A percentile compares a stretch with the other conserved stretches of the same genome.
phyloP scores from a whole-genome alignment of 176 grass and related monocot species.

The Juncus effusus region DNA sequence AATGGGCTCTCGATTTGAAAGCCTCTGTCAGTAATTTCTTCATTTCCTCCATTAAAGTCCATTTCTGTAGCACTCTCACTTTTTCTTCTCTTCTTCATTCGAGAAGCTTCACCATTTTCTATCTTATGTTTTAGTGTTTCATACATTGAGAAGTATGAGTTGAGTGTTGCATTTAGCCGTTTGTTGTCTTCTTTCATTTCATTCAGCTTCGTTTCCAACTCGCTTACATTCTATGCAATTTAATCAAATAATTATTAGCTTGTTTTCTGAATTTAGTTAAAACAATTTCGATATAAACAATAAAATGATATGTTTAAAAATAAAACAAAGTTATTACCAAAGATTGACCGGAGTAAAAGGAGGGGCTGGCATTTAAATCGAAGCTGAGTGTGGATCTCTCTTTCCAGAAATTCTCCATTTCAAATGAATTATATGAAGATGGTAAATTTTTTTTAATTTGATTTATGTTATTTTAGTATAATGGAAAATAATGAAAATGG shows the following conservation, averaged over 20 bases:
- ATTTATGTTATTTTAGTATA: too few species aligned
- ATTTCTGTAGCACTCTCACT: slow-evolving; percentile 2
- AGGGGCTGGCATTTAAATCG: slow-evolving; percentile 54
- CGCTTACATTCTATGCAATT: neutral
- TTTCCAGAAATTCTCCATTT: slow-evolving; percentile 37
- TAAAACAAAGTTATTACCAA: neutral
- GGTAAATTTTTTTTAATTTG: too few species aligned
- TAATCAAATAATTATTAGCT: too few species aligned
- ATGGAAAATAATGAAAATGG: too few species aligned
- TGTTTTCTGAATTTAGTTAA: too few species aligned
- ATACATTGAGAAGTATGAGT: slow-evolving; percentile 23
- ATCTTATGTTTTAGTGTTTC: neutral
- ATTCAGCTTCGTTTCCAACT: slow-evolving; percentile 46
- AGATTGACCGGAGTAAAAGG: neutral
- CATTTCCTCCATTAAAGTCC: neutral
- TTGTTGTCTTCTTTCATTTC: slow-evolving; percentile 71
- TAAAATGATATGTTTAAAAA: neutral
- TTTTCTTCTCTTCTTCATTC: slow-evolving; percentile 41
- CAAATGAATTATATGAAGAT: too few species aligned
- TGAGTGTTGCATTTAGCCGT: slow-evolving; percentile 44
- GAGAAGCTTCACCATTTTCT: neutral
- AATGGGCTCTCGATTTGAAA: too few species aligned
- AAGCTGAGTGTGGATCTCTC: slow-evolving; percentile 39
- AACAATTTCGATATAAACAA: too few species aligned
- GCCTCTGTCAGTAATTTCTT: too few species aligned